Evolutionary conservation across 441 rosid species (phyloP).

Genomic region (Pelargonium fulgidum): DNA sequence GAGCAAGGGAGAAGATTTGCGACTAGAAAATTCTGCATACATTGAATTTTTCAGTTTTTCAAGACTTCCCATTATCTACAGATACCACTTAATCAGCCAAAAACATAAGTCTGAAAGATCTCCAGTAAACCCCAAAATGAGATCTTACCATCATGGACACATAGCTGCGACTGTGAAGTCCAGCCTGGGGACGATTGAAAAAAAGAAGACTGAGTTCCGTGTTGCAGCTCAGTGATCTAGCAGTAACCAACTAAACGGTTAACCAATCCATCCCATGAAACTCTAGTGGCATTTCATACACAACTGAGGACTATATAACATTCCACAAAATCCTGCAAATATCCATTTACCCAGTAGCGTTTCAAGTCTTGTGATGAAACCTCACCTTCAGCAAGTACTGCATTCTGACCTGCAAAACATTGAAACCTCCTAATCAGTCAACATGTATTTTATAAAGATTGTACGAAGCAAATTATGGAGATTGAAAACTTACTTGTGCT

Average conservation of each 20-base stretch:
- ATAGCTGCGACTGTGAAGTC: no score
- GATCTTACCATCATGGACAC: slow-evolving; percentile 25
- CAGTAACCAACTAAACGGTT: neutral
- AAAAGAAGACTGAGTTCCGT: no score
- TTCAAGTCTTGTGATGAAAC: slow-evolving; percentile 81
- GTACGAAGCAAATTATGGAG: neutral
- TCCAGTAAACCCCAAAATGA: slow-evolving; percentile 48
- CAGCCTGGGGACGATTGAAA: no score
- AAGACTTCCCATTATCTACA: slow-evolving; percentile 9
- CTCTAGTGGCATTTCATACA: neutral
- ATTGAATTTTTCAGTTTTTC: no score
- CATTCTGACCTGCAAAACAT: slow-evolving; percentile 69
- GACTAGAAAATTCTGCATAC: no score
- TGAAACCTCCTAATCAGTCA: slow-evolving; percentile 8
- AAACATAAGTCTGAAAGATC: slow-evolving; percentile 26
- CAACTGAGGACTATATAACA: neutral
- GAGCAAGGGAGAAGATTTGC: no score
- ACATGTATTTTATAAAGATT: neutral
- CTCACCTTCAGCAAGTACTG: slow-evolving; percentile 90
- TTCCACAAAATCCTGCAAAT: slow-evolving; percentile 2
- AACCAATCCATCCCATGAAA: neutral
- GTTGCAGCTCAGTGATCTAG: no score
- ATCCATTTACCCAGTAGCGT: slow-evolving; percentile 7
- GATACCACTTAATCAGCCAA: slow-evolving; percentile 18
- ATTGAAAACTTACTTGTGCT: slow-evolving; percentile 59